Percentiles rank a stretch among this genome's conserved stretches.
phyloP scores from a whole-genome alignment of 1,139 yeast genomes.

The Magnusiomyces ingens region DNA sequence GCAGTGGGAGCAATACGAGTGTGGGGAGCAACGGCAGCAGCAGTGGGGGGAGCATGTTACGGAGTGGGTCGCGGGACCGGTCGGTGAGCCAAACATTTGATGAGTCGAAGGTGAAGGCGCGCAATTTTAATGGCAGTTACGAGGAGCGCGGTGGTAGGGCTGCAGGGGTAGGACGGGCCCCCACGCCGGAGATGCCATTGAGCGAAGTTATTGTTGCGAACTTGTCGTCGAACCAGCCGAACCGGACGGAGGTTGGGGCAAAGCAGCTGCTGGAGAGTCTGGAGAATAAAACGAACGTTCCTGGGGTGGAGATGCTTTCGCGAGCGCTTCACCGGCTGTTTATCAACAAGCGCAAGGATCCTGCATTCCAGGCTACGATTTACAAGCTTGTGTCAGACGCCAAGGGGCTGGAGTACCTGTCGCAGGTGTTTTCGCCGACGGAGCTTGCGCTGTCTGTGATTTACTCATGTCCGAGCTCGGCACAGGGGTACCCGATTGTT shows the following conservation, averaged over 20 bases:
- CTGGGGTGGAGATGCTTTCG: not conserved
- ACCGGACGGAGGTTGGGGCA: not conserved
- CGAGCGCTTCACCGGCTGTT: not conserved
- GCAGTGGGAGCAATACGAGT: no score
- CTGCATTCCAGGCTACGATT: not conserved
- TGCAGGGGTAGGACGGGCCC: not conserved
- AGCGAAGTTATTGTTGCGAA: not conserved
- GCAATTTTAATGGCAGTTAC: not conserved
- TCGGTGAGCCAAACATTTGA: not conserved
- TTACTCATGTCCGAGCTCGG: not conserved
- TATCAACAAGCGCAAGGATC: not conserved
- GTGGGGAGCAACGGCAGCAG: no score
- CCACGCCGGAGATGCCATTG: not conserved
- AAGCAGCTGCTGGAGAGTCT: not conserved
- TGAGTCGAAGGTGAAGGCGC: not conserved
- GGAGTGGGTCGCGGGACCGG: no score
- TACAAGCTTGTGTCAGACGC: not conserved
- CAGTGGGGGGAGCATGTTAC: no score
- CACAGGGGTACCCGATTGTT: not conserved
- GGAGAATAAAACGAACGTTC: not conserved
- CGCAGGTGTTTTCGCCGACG: not conserved
- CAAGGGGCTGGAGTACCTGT: not conserved
- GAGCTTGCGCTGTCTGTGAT: conserved; percentile 5
- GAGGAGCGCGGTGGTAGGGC: not conserved
- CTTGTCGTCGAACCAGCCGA: not conserved